Conservation (phyloP, 306 rosid species). For the Phaseolus lunatus region DNA sequence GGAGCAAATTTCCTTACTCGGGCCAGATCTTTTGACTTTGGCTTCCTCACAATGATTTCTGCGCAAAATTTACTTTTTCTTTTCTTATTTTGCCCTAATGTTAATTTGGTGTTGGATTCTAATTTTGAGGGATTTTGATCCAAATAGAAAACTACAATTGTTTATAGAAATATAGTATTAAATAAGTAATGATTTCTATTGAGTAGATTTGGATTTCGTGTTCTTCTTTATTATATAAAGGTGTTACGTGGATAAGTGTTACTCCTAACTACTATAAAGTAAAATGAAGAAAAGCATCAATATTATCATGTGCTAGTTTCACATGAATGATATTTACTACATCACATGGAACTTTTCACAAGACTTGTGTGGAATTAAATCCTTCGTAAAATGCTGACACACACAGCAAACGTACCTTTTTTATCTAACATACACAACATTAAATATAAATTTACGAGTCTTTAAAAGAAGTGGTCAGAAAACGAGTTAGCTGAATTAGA, state of each 20-base stretch:
- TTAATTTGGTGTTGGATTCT: not conserved
- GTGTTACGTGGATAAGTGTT: not conserved
- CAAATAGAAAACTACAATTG: not conserved
- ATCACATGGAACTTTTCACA: not conserved
- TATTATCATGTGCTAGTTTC: not conserved
- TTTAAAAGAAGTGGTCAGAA: not conserved
- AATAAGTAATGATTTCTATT: not conserved
- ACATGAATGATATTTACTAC: not conserved
- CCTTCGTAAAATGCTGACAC: not conserved
- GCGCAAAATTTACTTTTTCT: not conserved
- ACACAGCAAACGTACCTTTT: not conserved
- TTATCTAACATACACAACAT: not conserved
- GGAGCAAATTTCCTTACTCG: no score
- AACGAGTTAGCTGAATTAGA: not conserved
- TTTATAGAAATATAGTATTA: not conserved
- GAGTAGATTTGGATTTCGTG: not conserved
- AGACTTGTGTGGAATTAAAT: not conserved
- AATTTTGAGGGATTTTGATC: not conserved
- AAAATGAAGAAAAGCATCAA: not conserved
- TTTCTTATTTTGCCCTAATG: not conserved
- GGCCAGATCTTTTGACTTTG: conserved; percentile 38
- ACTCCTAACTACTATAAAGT: not conserved
- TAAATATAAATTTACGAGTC: not conserved
- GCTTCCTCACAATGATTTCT: conserved; percentile 17
- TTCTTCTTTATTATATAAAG: not conserved